These are phyloP conservation scores for Aspergillus incahuasiensis DNA, from an alignment of 495 filamentous ascomycete species.

Conservation along the genomic window DNA sequence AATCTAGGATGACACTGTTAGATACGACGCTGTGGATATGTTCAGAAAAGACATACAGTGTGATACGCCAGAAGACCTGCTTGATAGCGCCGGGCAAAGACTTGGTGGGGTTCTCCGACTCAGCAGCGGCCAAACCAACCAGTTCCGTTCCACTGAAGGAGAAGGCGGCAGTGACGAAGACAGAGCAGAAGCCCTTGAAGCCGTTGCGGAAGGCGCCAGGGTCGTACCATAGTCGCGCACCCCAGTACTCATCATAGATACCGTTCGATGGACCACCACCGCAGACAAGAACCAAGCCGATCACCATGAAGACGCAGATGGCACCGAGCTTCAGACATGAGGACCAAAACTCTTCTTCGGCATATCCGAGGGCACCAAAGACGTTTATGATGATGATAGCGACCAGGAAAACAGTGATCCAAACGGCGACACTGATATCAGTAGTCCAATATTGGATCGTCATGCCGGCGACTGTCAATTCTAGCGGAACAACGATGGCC, in stretches of 20 bases:
- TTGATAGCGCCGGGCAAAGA: conserved; percentile 62
- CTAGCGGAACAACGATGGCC: conserved; percentile 55
- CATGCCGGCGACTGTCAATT: conserved; percentile 73
- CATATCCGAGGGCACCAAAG: conserved; percentile 64
- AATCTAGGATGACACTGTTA: conserved; percentile 34
- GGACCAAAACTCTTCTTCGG: conserved; percentile 50
- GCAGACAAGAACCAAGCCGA: conserved; percentile 63
- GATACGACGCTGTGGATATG: neutral
- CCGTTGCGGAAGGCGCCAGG: conserved; percentile 63
- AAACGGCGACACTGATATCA: conserved; percentile 52
- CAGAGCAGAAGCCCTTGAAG: conserved; percentile 67
- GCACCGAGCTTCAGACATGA: conserved; percentile 50
- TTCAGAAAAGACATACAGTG: conserved; percentile 27
- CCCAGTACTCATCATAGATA: conserved; percentile 43
- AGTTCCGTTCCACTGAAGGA: conserved; percentile 70
- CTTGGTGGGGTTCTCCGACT: conserved; percentile 60
- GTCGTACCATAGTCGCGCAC: conserved; percentile 60
- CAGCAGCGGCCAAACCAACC: conserved; percentile 68
- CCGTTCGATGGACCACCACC: conserved; percentile 55
- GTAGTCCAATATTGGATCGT: conserved; percentile 71
- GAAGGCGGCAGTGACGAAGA: conserved; percentile 72
- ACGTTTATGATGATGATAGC: conserved; percentile 36
- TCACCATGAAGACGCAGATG: conserved; percentile 65
- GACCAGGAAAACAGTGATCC: conserved; percentile 61
- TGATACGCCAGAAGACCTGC: conserved; percentile 74